These are phyloP conservation scores for Stevia rebaudiana DNA, from an alignment of 140 eudicot genomes.

Conservation along the genomic window DNA sequence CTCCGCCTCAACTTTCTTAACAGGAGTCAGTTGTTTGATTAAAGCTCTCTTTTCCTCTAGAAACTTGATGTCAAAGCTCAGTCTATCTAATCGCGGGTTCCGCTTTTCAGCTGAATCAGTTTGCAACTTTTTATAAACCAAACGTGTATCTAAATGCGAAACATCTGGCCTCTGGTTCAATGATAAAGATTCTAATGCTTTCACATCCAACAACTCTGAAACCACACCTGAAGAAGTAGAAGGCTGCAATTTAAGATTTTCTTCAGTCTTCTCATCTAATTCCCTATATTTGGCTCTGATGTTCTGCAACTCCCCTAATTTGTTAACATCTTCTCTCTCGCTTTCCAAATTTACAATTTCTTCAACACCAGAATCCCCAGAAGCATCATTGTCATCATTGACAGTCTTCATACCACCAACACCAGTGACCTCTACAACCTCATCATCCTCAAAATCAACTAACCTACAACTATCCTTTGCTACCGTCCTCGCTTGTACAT, in stretches of 20 bases:
- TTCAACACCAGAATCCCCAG: constrained; percentile 37
- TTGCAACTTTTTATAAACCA: constrained; percentile 30
- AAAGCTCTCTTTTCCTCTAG: constrained; percentile 11
- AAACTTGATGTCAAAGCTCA: constrained; percentile 29
- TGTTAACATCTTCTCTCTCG: constrained; percentile 15
- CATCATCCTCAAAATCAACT: constrained; percentile 9
- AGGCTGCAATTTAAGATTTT: constrained; percentile 6
- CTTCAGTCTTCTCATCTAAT: constrained; percentile 23
- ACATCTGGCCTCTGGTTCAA: constrained; percentile 20
- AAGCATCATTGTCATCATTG: constrained; percentile 8
- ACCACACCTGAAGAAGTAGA: constrained; percentile 36
- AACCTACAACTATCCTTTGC: constrained; percentile 20
- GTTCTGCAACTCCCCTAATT: constrained; percentile 21
- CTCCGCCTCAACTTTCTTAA: constrained; percentile 19
- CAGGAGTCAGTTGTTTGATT: constrained; percentile 26
- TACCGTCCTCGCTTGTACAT: neutral
- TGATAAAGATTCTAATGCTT: constrained; percentile 24
- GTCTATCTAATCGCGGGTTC: constrained; percentile 14
- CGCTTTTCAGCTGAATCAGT: constrained; percentile 18
- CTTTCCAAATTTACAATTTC: constrained; percentile 38
- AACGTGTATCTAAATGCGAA: neutral
- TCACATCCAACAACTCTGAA: constrained; percentile 31
- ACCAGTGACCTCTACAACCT: constrained; percentile 24
- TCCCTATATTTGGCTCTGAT: constrained; percentile 23
- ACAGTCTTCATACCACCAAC: constrained; percentile 5